Base-by-base conservation (phyloP, 495 filamentous ascomycete genomes). In the Penicillium roqueforti region DNA sequence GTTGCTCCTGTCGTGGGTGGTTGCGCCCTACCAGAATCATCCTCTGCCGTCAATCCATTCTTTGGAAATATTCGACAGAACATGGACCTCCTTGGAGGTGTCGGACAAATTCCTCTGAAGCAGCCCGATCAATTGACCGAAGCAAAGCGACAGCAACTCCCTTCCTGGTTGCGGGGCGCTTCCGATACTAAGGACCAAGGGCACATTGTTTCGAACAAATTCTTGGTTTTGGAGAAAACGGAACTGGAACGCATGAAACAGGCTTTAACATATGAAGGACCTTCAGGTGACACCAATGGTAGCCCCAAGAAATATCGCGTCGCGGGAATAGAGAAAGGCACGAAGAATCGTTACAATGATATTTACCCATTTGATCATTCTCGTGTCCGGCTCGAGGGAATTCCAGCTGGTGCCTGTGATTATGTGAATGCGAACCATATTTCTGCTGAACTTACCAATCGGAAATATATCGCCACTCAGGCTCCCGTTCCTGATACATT, bases 351-450 rank as follows among this genome's bases (percentile, higher is more conserved):
- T 18, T 98, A 98, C 68, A 97, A 96, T 69, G 93, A 96, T 60
- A 97, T 97, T 37, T 88, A 95, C 71, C 93, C 93, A 5, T 98
- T 95, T 62, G 93, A 98, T 65, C 93, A 98, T 69, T 83, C 91
- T 5, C 76, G 93, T 45, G 93, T 98, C 39, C 88, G 80, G 51
- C 76, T 98, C 16, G 78, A 87, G 54, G 84, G 82, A 40, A 79
- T 87, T 31, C 75, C 80, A 0, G 72, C 79, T n/a, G 88, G 87
- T 2, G 80, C 72, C 32, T 96, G 92, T 71, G 93, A 98, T 68
- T 98, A 98, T 67, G 85, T 98, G 68, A 98, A 98, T 68, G 93
- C 91, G 9, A 97, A 87, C 68, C 82, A 95, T 54, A 72, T 97
- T 51, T 84, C 87, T 64, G 79, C 91, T 8, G 79, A 81, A 48